phyloP scores from a whole-genome alignment of 2,329 filamentous ascomycete species.

The Tolypocladium sp. region DNA sequence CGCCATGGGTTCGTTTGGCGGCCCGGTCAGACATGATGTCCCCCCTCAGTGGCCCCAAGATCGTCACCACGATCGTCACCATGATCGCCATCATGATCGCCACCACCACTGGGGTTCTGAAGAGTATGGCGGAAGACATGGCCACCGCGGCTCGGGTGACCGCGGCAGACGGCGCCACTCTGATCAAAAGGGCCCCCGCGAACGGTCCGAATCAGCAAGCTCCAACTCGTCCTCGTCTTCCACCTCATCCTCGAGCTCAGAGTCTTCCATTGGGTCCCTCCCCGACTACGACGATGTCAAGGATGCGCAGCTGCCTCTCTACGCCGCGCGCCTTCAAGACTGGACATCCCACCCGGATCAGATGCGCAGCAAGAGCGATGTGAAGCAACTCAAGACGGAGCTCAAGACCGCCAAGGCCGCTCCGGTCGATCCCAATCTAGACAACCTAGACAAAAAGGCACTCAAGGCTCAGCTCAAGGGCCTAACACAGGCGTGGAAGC shows the following conservation, averaged over 20 bases:
- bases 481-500: conserved; percentile 34
- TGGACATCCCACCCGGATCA: conserved; percentile 43
- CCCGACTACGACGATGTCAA: conserved; percentile 42
- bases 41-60: neutral
- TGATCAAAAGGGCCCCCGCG: conserved; percentile 7
- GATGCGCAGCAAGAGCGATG: conserved; percentile 34
- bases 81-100: neutral
- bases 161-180: neutral
- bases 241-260: conserved; percentile 22
- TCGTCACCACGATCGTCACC: neutral
- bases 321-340: conserved; percentile 30
- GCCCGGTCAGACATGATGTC: conserved; percentile 4
- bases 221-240: conserved; percentile 26
- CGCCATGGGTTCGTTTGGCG: neutral
- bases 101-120: neutral
- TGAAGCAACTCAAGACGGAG: conserved; percentile 31
- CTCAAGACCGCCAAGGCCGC: conserved; percentile 29
- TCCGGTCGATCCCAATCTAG: neutral
- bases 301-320: conserved; percentile 37
- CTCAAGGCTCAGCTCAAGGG: conserved; percentile 34
- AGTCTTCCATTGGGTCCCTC: conserved; percentile 41
- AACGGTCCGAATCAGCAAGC: conserved; percentile 15
- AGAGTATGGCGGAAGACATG: neutral
- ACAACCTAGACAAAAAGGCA: conserved; percentile 18
- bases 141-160: neutral